Base-by-base conservation (phyloP, 768 basidiomycete species). In the Hericium coralloides region DNA sequence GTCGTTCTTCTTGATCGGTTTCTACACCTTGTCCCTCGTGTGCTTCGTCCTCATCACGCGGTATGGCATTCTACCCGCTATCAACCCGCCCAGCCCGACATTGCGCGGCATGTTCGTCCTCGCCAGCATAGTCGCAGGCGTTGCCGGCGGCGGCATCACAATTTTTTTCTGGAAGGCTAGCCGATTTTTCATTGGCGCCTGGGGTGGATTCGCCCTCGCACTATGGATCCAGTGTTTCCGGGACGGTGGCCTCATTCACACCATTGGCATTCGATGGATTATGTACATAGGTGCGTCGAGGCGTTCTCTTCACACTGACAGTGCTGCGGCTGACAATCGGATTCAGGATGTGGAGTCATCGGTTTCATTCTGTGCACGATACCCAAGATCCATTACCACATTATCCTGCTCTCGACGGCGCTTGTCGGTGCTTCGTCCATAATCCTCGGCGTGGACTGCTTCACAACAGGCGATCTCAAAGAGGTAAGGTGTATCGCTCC, bases 131-230 rank as follows among this genome's bases (percentile, higher is more conserved):
- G 81, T 95, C 48, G 87, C 92, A 17, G 90, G 93, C 22, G 70
- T 92, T 57, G 85, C 86, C 53, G 92, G 91, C 26, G 93, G 93
- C 38, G 92, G 79, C 20, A 75, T 91, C 57, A 82, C 89, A 55
- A 90, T 95, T 63, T 95, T 98, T 76, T 93, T 95, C 69, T 95
- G 87, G 87, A 89, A 93, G 66, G 87, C 80, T 36, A 83, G 93
- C 12, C 85, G 87, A 63, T 95, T 92, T 70, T 82, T 86, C 54
- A 83, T 84, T 60, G 89, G 87, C 38, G 89, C 83, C 4, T 90
- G 87, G 78, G 90, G 87, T 37, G 95, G 95, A 31, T 89, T 98
- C 62, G 85, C 90, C 14, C 69, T 97, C 57, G 93, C 79, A 25
- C 79, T 93, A 64, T 95, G 87, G 83, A 76, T 98, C 57, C 89